Evolutionary conservation across 495 filamentous ascomycete genomes (phyloP).

Genomic region (Trichoderma gamsii): DNA sequence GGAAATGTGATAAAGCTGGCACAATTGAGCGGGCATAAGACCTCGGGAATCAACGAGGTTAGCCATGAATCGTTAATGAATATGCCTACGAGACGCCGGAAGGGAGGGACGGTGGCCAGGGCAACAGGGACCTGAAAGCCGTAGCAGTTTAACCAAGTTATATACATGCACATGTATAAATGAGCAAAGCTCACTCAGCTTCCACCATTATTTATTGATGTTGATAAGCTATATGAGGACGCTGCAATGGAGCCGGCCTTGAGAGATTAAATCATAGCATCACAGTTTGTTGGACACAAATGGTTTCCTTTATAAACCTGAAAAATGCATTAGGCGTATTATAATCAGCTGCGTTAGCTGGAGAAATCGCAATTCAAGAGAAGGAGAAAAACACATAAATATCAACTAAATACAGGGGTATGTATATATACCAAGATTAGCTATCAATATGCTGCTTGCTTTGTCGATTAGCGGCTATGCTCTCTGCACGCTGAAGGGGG

Average conservation of each 20-base stretch:
- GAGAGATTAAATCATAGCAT: no score
- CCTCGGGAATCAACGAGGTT: background rate
- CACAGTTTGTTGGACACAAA: no score
- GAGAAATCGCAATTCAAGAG: background rate
- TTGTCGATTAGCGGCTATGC: background rate
- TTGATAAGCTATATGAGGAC: no score
- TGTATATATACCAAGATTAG: constrained; percentile 12
- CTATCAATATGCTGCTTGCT: background rate
- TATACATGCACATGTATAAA: no score
- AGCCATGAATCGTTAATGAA: background rate
- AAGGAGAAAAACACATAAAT: background rate
- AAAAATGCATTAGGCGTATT: no score
- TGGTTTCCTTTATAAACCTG: no score
- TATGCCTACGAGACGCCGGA: constrained; percentile 8
- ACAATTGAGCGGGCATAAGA: constrained; percentile 37
- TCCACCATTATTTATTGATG: no score
- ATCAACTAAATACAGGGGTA: constrained; percentile 12
- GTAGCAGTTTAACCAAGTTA: background rate
- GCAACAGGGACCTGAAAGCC: background rate
- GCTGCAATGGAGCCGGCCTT: no score
- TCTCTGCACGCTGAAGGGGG: background rate
- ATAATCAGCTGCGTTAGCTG: no score
- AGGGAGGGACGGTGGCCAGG: background rate
- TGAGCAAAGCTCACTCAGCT: no score
- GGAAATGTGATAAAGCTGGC: constrained; percentile 64